phyloP scores from a whole-genome alignment of 192 early-diverging fungal genomes.

The Phycomyces nitens region DNA sequence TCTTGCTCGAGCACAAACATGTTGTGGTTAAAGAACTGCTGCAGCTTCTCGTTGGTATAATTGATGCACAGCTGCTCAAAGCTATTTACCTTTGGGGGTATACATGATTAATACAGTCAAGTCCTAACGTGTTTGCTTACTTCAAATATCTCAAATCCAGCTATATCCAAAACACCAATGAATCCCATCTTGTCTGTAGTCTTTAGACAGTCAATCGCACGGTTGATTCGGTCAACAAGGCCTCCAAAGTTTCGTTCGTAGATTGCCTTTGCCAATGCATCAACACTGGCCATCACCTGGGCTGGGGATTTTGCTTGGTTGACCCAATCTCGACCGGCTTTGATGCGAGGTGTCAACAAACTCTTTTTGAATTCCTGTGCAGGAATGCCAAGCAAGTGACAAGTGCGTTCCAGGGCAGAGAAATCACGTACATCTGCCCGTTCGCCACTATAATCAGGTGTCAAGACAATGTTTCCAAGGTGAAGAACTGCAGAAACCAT shows the following conservation, averaged over 20 bases:
- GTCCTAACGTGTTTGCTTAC: slow-evolving; percentile 31
- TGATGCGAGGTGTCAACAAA: slow-evolving; percentile 85
- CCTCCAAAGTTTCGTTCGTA: slow-evolving; percentile 96
- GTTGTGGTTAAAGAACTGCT: slow-evolving; percentile 99
- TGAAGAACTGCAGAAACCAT: slow-evolving; percentile 85
- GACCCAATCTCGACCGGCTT: slow-evolving; percentile 95
- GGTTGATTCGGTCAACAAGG: slow-evolving; percentile 86
- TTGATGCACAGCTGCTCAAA: slow-evolving; percentile 99
- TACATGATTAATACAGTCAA: not conserved
- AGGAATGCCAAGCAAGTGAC: slow-evolving; percentile 89
- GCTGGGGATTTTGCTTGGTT: slow-evolving; percentile 79
- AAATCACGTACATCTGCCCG: slow-evolving; percentile 79
- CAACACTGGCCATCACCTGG: slow-evolving; percentile 86
- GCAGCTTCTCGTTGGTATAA: slow-evolving; percentile 97
- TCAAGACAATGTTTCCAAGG: slow-evolving; percentile 88
- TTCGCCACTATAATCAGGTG: slow-evolving; percentile 69
- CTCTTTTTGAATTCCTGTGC: slow-evolving; percentile 81
- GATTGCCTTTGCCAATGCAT: slow-evolving; percentile 85
- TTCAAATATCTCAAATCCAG: slow-evolving; percentile 98
- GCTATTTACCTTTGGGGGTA: slow-evolving; percentile 66
- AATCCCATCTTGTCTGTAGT: slow-evolving; percentile 74
- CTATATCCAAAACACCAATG: slow-evolving; percentile 98
- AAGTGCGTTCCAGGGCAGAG: slow-evolving; percentile 78
- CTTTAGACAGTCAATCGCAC: slow-evolving; percentile 53
- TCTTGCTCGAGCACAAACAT: slow-evolving; percentile 99